A percentile compares a stretch with the other conserved stretches of the same genome.
Evolutionary conservation across 2,329 filamentous ascomycete genomes (phyloP).

Genomic region (Diplodia corticola): DNA sequence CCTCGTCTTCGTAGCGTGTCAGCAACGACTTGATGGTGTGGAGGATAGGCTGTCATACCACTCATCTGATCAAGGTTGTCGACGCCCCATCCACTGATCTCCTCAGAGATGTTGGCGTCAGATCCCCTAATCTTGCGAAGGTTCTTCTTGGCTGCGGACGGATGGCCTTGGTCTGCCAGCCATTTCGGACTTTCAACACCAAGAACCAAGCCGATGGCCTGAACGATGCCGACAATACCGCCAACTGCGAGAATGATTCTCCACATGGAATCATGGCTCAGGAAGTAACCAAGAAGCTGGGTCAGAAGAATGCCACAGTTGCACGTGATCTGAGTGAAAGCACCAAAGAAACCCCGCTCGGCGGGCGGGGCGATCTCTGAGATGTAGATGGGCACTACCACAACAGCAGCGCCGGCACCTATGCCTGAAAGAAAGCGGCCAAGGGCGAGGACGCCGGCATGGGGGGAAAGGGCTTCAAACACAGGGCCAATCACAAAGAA

Average conservation of each 20-base stretch:
- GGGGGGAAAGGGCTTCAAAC: constrained; percentile 70
- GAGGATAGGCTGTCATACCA: constrained; percentile 28
- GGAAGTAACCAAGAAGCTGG: constrained; percentile 82
- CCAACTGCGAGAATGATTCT: constrained; percentile 77
- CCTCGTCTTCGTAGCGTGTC: constrained; percentile 54
- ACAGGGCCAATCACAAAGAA: constrained; percentile 76
- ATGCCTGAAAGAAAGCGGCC: constrained; percentile 80
- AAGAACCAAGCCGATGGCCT: constrained; percentile 70
- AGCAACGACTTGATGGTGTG: constrained; percentile 7
- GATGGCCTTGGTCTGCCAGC: constrained; percentile 68
- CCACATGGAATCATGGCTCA: constrained; percentile 80
- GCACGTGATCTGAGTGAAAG: constrained; percentile 88
- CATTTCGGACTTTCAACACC: constrained; percentile 82
- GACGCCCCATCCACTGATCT: constrained; percentile 58
- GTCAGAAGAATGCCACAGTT: constrained; percentile 85
- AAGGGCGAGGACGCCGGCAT: constrained; percentile 66
- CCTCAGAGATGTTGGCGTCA: constrained; percentile 68
- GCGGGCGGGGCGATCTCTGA: constrained; percentile 77
- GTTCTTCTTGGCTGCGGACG: constrained; percentile 62
- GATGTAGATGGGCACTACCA: constrained; percentile 92
- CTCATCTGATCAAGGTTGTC: constrained; percentile 32
- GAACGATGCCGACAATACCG: constrained; percentile 64
- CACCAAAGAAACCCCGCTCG: constrained; percentile 74
- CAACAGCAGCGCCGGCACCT: constrained; percentile 83
- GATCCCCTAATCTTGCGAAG: constrained; percentile 76